These are phyloP conservation scores for Boechera retrofracta DNA, from an alignment of 345 rosid genomes.

Conservation along the genomic window DNA sequence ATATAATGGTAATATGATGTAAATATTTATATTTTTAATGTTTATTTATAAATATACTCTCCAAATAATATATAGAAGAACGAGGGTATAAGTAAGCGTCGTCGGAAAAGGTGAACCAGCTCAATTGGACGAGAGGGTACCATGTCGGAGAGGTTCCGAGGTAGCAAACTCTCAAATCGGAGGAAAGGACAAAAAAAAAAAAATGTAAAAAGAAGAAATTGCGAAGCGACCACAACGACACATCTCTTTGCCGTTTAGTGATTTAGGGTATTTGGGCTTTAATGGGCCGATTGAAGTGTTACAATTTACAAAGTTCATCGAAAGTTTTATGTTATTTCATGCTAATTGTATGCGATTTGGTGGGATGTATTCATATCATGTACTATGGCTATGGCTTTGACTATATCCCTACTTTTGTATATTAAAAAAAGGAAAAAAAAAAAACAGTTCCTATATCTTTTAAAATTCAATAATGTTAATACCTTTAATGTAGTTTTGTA, in stretches of 20 bases:
- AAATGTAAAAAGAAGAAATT: slow-evolving; percentile 11
- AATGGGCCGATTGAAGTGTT: neutral
- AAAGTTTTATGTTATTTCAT: neutral
- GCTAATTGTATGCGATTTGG: neutral
- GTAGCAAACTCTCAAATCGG: slow-evolving; percentile 23
- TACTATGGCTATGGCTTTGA: neutral
- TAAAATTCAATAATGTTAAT: neutral
- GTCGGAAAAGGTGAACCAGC: slow-evolving; percentile 29
- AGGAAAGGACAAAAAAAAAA: neutral
- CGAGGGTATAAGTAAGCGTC: slow-evolving; percentile 1
- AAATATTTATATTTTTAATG: too few relatives aligned
- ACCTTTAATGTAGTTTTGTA: too few relatives aligned
- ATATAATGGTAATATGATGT: too few relatives aligned
- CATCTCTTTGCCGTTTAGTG: too few relatives aligned
- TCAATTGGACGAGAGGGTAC: slow-evolving; percentile 13
- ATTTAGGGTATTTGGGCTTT: neutral
- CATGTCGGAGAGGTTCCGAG: slow-evolving; percentile 22
- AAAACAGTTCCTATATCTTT: neutral
- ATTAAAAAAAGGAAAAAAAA: neutral
- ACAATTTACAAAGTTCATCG: too few relatives aligned
- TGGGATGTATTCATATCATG: neutral
- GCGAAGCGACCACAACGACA: slow-evolving; percentile 12
- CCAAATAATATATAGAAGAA: too few relatives aligned
- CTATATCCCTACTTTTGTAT: neutral
- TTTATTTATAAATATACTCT: too few relatives aligned